Conservation (phyloP, 148 eudicot species). For the Bassia scoparia region DNA sequence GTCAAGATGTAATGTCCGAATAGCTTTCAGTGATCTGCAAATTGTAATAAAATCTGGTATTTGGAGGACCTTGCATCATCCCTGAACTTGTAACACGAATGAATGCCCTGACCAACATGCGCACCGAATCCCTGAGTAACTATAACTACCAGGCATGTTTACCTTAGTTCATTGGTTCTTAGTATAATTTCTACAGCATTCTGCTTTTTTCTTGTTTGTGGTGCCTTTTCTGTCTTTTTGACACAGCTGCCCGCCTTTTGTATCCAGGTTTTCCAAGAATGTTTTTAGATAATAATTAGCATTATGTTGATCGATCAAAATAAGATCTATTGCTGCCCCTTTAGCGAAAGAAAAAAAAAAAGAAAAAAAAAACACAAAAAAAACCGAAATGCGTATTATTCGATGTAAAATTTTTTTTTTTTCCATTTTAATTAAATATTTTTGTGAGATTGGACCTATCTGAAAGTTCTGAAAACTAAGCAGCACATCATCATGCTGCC, state of each 20-base stretch:
- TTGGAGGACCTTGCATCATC: slow-evolving; percentile 35
- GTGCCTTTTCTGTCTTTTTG: background rate
- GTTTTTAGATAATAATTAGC: background rate
- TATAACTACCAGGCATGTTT: too few relatives aligned
- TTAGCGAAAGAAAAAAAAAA: background rate
- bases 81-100: slow-evolving; percentile 30
- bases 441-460: background rate
- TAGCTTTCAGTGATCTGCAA: slow-evolving; percentile 30
- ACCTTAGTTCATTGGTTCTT: slow-evolving; percentile 50
- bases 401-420: too few relatives aligned
- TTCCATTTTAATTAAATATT: background rate
- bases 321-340: background rate
- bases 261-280: background rate
- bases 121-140: slow-evolving; percentile 38
- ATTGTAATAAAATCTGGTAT: slow-evolving; percentile 31
- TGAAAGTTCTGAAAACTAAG: too few relatives aligned
- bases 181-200: background rate
- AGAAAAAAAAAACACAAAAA: too few relatives aligned
- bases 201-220: background rate
- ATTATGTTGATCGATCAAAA: background rate
- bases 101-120: slow-evolving; percentile 33
- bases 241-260: background rate
- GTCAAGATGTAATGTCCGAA: slow-evolving; percentile 19
- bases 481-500: background rate
- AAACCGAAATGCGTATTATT: too few relatives aligned